phyloP scores from a whole-genome alignment of 305 asterid genomes.

The Stenogyne calaminthoides region DNA sequence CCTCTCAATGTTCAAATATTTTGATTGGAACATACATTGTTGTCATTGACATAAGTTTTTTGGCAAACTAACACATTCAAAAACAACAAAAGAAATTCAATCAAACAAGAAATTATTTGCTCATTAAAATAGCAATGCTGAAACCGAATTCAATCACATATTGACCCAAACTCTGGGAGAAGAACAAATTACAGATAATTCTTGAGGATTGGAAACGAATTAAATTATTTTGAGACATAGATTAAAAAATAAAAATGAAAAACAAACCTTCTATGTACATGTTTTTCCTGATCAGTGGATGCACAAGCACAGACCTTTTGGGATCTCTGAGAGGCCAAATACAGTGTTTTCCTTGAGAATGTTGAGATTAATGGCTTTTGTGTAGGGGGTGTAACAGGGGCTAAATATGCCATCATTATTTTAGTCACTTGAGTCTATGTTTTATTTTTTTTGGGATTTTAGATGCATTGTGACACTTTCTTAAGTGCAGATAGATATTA shows the following conservation, averaged over 20 bases:
- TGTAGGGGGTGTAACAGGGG: slow-evolving; percentile 38
- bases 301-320: slow-evolving; percentile 32
- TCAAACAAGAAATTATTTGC: not conserved
- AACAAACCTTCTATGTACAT: slow-evolving; percentile 58
- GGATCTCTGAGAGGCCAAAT: slow-evolving; percentile 25
- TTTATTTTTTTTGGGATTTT: not conserved
- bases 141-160: not conserved
- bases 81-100: not conserved
- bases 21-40: not conserved
- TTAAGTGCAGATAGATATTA: slow-evolving; percentile 27
- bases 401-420: slow-evolving; percentile 48
- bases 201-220: not conserved
- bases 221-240: not conserved
- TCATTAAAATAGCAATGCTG: not conserved
- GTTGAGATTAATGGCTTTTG: slow-evolving; percentile 40
- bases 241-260: not conserved
- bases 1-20: not conserved
- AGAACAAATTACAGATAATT: not conserved
- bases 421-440: not conserved
- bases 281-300: slow-evolving; percentile 23
- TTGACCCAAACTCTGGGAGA: not conserved
- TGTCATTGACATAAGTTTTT: not conserved
- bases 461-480: slow-evolving; percentile 37
- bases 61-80: not conserved
- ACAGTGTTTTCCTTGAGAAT: slow-evolving; percentile 33